Evolutionary conservation across 306 rosid genomes (phyloP).

Genomic region (Quercus bicolor): DNA sequence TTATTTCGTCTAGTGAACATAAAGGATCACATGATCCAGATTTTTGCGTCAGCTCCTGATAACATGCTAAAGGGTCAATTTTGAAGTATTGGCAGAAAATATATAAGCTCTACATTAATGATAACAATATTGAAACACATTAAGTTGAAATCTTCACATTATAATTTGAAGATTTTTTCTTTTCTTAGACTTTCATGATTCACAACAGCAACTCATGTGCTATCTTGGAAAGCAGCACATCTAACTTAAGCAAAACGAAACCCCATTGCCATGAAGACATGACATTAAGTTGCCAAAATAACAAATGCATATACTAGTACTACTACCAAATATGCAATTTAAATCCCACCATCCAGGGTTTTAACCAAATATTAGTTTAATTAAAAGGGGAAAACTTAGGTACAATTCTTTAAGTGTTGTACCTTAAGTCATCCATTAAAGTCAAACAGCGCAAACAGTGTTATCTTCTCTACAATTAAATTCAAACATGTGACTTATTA

Average conservation of each 20-base stretch:
- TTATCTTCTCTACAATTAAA: no score
- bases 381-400: no score
- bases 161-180: neutral
- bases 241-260: neutral
- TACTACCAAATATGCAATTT: neutral
- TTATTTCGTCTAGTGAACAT: constrained; percentile 73
- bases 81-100: constrained; percentile 8
- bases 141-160: neutral
- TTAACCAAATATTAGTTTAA: neutral
- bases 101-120: constrained; percentile 5
- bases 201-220: neutral
- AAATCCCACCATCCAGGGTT: neutral
- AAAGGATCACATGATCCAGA: constrained; percentile 75
- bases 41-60: constrained; percentile 50
- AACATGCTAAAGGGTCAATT: constrained; percentile 24
- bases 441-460: no score
- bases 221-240: neutral
- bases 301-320: neutral
- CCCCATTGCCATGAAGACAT: neutral
- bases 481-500: no score
- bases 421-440: no score
- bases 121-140: neutral
- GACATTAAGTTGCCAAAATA: neutral
- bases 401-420: no score
- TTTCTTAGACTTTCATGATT: neutral